These are phyloP conservation scores for Artemisia annua DNA, from an alignment of 129 eudicot genomes.

Conservation along the genomic window DNA sequence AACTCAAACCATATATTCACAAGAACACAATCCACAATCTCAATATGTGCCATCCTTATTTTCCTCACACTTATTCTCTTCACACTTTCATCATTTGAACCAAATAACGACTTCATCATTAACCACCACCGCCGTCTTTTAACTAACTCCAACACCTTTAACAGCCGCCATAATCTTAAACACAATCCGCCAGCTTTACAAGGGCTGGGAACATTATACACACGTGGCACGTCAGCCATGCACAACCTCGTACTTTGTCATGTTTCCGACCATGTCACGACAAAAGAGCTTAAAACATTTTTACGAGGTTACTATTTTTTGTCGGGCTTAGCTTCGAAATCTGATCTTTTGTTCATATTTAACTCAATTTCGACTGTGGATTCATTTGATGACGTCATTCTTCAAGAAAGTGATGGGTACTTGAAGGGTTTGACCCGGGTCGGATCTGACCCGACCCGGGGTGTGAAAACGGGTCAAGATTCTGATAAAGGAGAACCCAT, in stretches of 20 bases:
- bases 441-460: slow-evolving; percentile 13
- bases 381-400: slow-evolving; percentile 31
- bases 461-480: background rate
- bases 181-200: slow-evolving; percentile 56
- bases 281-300: slow-evolving; percentile 45
- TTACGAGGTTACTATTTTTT: slow-evolving; percentile 36
- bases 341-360: slow-evolving; percentile 67
- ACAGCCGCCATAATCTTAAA: no score
- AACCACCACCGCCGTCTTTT: slow-evolving; percentile 47
- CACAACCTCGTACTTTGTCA: slow-evolving; percentile 66
- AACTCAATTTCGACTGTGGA: slow-evolving; percentile 32
- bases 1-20: slow-evolving; percentile 55
- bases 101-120: slow-evolving; percentile 39
- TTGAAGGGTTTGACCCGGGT: slow-evolving; percentile 41
- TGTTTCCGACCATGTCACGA: slow-evolving; percentile 36
- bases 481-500: background rate
- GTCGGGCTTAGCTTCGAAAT: slow-evolving; percentile 43
- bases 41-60: slow-evolving; percentile 67
- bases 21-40: slow-evolving; percentile 78
- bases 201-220: slow-evolving; percentile 67
- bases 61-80: slow-evolving; percentile 67
- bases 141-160: no score
- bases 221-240: slow-evolving; percentile 71
- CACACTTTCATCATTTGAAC: slow-evolving; percentile 80
- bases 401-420: slow-evolving; percentile 57